These are phyloP conservation scores for Zygosaccharomyces kombuchaensis DNA, from an alignment of 805 yeast species.

Conservation along the genomic window DNA sequence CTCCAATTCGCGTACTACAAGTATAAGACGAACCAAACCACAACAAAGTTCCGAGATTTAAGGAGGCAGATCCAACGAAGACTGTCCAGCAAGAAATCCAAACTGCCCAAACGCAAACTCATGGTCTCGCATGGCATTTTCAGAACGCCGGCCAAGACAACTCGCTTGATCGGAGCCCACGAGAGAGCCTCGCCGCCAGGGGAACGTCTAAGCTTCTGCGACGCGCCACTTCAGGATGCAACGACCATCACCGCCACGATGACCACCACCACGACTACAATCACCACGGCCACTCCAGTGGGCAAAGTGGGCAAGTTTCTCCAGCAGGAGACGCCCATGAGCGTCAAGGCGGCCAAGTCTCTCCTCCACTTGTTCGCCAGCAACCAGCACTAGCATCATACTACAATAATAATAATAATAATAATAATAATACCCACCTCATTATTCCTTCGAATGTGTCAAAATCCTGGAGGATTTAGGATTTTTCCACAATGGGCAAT, in stretches of 20 bases:
- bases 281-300: constrained; percentile 12
- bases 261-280: constrained; percentile 1
- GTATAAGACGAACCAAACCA: constrained; percentile 45
- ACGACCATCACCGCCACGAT: constrained; percentile 3
- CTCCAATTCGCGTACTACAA: constrained; percentile 51
- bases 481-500: constrained; percentile 4
- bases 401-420: not conserved
- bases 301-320: constrained; percentile 6
- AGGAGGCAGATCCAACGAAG: constrained; percentile 10
- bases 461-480: not conserved
- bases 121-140: constrained; percentile 29
- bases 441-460: not conserved
- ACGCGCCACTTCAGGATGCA: constrained; percentile 4
- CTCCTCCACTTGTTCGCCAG: constrained; percentile 32
- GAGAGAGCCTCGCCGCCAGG: constrained; percentile 2
- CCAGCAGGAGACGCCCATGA: constrained; percentile 31
- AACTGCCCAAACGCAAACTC: constrained; percentile 19
- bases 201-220: constrained; percentile 1
- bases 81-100: not conserved
- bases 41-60: constrained; percentile 18
- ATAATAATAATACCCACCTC: not conserved
- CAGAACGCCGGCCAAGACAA: constrained; percentile 21
- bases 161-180: constrained; percentile 1
- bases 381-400: constrained; percentile 8
- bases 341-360: constrained; percentile 36